Evolutionary conservation across 805 yeast species (phyloP).

Genomic region (Metschnikowia amazonensis): DNA sequence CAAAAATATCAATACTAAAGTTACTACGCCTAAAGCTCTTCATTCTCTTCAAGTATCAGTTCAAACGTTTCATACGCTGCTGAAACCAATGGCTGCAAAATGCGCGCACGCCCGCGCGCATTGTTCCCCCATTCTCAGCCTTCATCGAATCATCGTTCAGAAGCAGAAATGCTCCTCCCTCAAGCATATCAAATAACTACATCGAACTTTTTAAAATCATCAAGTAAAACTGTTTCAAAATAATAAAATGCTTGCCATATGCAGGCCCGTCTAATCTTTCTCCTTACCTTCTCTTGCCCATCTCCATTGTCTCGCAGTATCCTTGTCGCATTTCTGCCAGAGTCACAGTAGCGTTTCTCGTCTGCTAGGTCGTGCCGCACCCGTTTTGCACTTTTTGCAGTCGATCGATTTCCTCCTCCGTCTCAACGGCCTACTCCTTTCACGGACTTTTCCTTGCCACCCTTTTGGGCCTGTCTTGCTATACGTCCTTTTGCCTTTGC

Average conservation of each 20-base stretch:
- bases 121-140: not conserved
- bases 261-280: not conserved
- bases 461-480: not conserved
- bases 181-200: too few species aligned
- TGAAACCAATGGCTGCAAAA: conserved; percentile 6
- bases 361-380: conserved; percentile 7
- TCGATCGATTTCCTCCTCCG: conserved; percentile 9
- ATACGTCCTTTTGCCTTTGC: not conserved
- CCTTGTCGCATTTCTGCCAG: not conserved
- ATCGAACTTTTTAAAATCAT: too few species aligned
- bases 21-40: too few species aligned
- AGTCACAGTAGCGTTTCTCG: not conserved
- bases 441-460: not conserved
- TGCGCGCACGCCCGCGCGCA: conserved; percentile 4
- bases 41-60: too few species aligned
- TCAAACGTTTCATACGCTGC: not conserved
- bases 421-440: not conserved
- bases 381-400: conserved; percentile 17
- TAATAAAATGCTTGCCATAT: too few species aligned
- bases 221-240: too few species aligned
- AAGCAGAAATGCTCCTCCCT: too few species aligned
- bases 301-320: not conserved
- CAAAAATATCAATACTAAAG: too few species aligned
- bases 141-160: not conserved
- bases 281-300: not conserved